Evolutionary conservation across 1,284 basidiomycete species (phyloP), one percentile per base, ranked within the genome.

Genomic region (Melampsora larici-populina): DNA sequence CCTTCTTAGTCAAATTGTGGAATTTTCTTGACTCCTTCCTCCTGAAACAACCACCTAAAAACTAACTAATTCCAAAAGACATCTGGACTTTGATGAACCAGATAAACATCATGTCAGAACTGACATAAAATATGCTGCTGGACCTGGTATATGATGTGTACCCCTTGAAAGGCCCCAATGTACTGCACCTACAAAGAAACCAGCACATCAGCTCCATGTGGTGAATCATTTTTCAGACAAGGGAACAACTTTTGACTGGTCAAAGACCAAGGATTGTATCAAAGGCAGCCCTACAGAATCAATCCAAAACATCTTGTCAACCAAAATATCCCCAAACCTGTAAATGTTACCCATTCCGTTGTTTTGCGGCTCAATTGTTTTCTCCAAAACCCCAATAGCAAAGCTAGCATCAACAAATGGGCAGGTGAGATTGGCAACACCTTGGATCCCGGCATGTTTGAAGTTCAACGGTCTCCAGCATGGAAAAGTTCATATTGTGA

Each of bases 381-480:
- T 29, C 21, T 70, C 9, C 11, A 18, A 26, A 13, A 40, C 8
- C 5, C 21, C 18, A 51, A 3, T 15, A 60, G 26, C 21, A 49
- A 70, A 60, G 18, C 26, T 6, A 18, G 46, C 5, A 60, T 70
- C 18, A 21, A 70, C 6, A 31, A 58, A 15, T 70, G 69, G 69
- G 36, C 31, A n/a, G 24, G 29, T 5, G 31, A 58, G 21, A 18
- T 70, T 2, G 17, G 24, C 17, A 17, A 51, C 13, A 2, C 13
- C 40, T 29, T 49, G 2, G 31, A 18, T 5, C 21, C 29, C 21
- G 29, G 8, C 1, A 2, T 60, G 6, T 51, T 29, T 33, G 69
- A 70, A 17, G 58, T 70, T n/a, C 69, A 70, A 36, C 69, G 58
- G 33, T 43, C 46, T 1, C 3, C n/a, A 13, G 69, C 69, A 26